Evolutionary conservation across 2,329 filamentous ascomycete genomes (phyloP), one percentile per base, ranked within the genome.

Genomic region (Cryphonectria radicalis): DNA sequence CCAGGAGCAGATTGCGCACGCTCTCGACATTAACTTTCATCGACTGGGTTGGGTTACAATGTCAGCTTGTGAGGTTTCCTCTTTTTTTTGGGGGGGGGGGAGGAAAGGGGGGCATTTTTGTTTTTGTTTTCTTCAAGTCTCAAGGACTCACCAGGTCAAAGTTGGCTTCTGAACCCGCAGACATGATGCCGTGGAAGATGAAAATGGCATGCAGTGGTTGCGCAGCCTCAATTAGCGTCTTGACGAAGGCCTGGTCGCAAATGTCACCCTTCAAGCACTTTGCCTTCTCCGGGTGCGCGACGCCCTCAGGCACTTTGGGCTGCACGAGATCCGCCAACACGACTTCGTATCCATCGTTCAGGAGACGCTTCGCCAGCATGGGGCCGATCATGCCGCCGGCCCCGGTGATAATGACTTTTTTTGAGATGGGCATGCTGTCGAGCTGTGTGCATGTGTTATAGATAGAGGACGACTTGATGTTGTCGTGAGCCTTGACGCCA

Each of bases 131-230:
- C 37, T 13, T 40, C 10, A 11, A 40, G 1, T 40, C 11, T 40
- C 10, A 11, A 40, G n/a, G 8, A 25, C 66, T 71, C 57, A 71
- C 70, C 57, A 90, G 81, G 66, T 88, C 86, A 73, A 87, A 88
- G 79, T 90, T 85, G 59, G 87, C 86, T 79, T 91, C 89, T 22
- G 88, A 87, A 7, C 88, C 88, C 17, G 86, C 86, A 0, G 89
- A 91, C 89, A 91, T 91, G 82, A 91, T 90, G 73, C 89, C 89
- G 79, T 91, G 89, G 78, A 91, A 88, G 75, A 90, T 82, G 80
- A 89, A 91, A 71, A 87, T 83, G 63, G 86, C 85, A 72, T 85
- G 82, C 4, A 89, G 80, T 1, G 85, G 83, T 37, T 81, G 79
- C 25, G 84, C 82, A 4, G 81, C 81, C 0, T 78, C 77, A 19